Evolutionary conservation across 164 flowering plant genomes (phyloP).

Genomic region (Kingdonia uniflora): DNA sequence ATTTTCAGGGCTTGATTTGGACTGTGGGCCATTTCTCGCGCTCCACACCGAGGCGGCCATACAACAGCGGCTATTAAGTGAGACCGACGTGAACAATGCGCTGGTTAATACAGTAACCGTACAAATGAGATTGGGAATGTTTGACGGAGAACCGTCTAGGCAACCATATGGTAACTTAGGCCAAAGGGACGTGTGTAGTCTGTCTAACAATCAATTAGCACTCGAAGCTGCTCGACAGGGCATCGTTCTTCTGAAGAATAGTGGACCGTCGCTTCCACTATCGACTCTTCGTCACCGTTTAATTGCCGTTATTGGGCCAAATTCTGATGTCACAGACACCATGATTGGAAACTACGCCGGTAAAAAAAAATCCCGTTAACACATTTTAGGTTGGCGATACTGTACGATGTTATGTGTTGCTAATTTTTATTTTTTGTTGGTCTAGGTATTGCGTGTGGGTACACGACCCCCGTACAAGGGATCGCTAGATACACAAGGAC

Average conservation of each 20-base stretch:
- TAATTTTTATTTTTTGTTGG: neutral
- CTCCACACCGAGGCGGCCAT: constrained; percentile 59
- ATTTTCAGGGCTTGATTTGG: constrained; percentile 75
- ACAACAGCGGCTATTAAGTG: constrained; percentile 32
- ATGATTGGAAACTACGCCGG: constrained; percentile 89
- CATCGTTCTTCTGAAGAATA: constrained; percentile 72
- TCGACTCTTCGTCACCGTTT: constrained; percentile 38
- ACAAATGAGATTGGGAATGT: constrained; percentile 95
- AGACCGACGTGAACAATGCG: constrained; percentile 46
- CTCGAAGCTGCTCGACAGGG: constrained; percentile 92
- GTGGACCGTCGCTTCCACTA: constrained; percentile 45
- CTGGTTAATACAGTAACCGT: constrained; percentile 53
- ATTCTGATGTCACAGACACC: constrained; percentile 60
- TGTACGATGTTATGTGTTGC: no score
- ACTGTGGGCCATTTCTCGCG: constrained; percentile 81
- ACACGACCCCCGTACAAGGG: constrained; percentile 69
- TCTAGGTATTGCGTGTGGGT: constrained; percentile 74
- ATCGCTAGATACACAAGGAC: constrained; percentile 43
- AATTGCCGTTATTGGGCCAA: constrained; percentile 82
- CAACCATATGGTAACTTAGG: constrained; percentile 63
- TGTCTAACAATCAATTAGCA: constrained; percentile 58
- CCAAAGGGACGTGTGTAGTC: constrained; percentile 51
- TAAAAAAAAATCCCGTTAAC: constrained; percentile 8
- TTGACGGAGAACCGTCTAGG: constrained; percentile 56
- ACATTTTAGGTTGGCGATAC: no score